These are phyloP conservation scores for Puccinia sorghi DNA, from an alignment of 1,284 basidiomycete species.

Conservation along the genomic window DNA sequence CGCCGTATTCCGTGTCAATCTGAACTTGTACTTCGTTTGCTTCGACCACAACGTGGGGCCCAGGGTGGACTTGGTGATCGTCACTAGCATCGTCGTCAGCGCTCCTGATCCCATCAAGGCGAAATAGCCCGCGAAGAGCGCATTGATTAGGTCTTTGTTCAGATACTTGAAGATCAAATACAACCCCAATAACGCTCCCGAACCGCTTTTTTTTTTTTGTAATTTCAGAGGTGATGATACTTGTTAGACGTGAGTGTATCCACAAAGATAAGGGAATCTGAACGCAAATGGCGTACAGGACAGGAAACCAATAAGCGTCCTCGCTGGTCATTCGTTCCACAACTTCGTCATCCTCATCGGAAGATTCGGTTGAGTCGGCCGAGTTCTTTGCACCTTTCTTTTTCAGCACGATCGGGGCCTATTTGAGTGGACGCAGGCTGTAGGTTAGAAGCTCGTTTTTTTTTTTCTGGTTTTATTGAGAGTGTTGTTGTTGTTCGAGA, in stretches of 20 bases:
- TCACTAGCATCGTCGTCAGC: constrained; percentile 49
- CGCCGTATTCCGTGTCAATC: constrained; percentile 62
- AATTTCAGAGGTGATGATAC: constrained; percentile 17
- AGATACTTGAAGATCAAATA: constrained; percentile 74
- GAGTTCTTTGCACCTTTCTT: constrained; percentile 19
- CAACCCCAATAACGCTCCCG: constrained; percentile 65
- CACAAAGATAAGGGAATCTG: neutral
- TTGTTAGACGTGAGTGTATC: constrained; percentile 60
- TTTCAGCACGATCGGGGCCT: constrained; percentile 48
- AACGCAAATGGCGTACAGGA: constrained; percentile 15
- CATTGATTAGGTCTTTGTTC: constrained; percentile 79
- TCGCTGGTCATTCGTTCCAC: constrained; percentile 65
- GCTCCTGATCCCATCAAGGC: constrained; percentile 52
- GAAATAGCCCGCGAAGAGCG: constrained; percentile 62
- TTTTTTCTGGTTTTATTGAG: too few relatives aligned
- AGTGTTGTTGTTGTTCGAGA: too few relatives aligned
- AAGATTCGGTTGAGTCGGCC: constrained; percentile 34
- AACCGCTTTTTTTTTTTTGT: constrained; percentile 23
- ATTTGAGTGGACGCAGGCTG: too few relatives aligned
- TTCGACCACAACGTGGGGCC: constrained; percentile 61
- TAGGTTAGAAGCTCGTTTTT: too few relatives aligned
- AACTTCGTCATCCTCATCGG: constrained; percentile 41
- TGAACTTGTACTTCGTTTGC: constrained; percentile 48
- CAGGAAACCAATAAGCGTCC: constrained; percentile 75
- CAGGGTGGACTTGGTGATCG: constrained; percentile 47